Percentiles rank a stretch among this genome's conserved stretches.
phyloP scores from a whole-genome alignment of 208 protist species.

The Leishmania amazonensis region DNA sequence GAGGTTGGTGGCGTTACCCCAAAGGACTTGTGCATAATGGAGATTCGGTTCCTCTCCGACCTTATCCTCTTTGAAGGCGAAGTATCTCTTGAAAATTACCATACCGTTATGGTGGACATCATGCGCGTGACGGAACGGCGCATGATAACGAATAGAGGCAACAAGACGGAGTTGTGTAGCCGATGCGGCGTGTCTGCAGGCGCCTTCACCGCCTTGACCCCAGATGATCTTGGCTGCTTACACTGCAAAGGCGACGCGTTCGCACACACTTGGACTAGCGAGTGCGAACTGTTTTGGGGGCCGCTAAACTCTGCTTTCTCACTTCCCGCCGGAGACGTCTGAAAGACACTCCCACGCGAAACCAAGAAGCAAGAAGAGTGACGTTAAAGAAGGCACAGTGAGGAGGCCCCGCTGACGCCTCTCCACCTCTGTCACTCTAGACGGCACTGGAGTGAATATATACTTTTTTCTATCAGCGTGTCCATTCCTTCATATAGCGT shows the following conservation, averaged over 20 bases:
- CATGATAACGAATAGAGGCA: conserved; percentile 20
- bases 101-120: conserved; percentile 40
- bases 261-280: conserved; percentile 32
- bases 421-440: neutral
- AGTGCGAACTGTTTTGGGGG: conserved; percentile 37
- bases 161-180: conserved; percentile 22
- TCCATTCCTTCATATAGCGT: neutral
- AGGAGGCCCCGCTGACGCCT: neutral
- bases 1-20: conserved; percentile 77
- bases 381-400: neutral
- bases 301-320: conserved; percentile 2
- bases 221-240: conserved; percentile 8
- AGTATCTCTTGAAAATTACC: conserved; percentile 46
- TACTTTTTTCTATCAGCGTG: neutral
- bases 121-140: conserved; percentile 19
- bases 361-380: neutral
- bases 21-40: conserved; percentile 78
- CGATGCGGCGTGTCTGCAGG: conserved; percentile 29
- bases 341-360: neutral
- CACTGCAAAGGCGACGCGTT: neutral
- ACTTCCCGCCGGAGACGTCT: neutral
- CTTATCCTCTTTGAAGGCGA: conserved; percentile 58
- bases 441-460: neutral
- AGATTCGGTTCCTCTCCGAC: conserved; percentile 74
- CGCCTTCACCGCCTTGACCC: conserved; percentile 22